Evolutionary conservation across 495 filamentous ascomycete genomes (phyloP).

Genomic region (Penicillium ucsense): DNA sequence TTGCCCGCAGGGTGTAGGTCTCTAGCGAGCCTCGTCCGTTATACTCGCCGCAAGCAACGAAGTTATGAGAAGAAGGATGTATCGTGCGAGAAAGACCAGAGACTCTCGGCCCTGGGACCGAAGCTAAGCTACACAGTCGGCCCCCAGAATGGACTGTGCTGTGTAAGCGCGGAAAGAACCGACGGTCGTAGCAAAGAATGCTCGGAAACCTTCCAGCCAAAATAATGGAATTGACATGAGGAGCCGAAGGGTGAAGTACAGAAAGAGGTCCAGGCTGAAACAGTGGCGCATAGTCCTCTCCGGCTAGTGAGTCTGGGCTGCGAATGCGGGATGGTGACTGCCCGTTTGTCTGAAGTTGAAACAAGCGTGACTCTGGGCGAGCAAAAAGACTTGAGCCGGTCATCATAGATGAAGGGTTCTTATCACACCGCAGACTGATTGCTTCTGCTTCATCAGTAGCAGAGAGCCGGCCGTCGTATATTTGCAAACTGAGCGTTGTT

Average conservation of each 20-base stretch:
- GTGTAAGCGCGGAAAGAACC: constrained; percentile 70
- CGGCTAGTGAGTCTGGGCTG: constrained; percentile 28
- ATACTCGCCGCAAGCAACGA: constrained; percentile 89
- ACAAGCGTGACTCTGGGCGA: constrained; percentile 27
- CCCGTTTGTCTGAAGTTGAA: constrained; percentile 32
- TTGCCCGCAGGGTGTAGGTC: constrained; percentile 56
- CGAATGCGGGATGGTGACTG: constrained; percentile 34
- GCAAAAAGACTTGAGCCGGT: constrained; percentile 26
- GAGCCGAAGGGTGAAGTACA: constrained; percentile 63
- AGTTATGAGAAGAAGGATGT: constrained; percentile 45
- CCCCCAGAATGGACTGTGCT: constrained; percentile 78
- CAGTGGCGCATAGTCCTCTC: constrained; percentile 54
- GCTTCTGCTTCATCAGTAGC: constrained; percentile 33
- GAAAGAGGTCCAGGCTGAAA: constrained; percentile 74
- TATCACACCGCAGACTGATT: constrained; percentile 33
- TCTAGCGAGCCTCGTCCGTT: constrained; percentile 87
- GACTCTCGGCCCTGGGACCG: constrained; percentile 54
- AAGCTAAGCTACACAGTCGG: constrained; percentile 65
- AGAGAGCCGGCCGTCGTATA: constrained; percentile 64
- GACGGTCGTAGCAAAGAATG: constrained; percentile 80
- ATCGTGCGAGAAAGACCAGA: constrained; percentile 39
- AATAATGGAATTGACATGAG: constrained; percentile 38
- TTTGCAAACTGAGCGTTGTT: constrained; percentile 71
- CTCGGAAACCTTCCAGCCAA: constrained; percentile 83
- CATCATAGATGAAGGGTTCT: constrained; percentile 16